Evolutionary conservation across 495 filamentous ascomycete species (phyloP), one percentile per base, ranked within the genome.

Genomic region (Podospora comata): DNA sequence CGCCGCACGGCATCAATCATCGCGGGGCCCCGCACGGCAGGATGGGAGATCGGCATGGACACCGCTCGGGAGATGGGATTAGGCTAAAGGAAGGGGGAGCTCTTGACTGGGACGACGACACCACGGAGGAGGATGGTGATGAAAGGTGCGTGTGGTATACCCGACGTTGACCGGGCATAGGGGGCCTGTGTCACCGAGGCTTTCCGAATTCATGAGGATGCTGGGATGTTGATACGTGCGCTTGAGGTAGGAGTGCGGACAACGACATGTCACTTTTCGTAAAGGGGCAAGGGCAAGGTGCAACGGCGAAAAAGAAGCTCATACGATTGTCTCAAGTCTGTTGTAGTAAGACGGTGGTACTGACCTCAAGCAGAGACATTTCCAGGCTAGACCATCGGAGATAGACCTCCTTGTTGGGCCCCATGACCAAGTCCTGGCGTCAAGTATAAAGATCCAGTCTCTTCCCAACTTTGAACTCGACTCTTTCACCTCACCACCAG

Each of bases 401-500:
- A 48, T 48, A 13, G 13, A 48, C 39, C 5, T 48, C 39, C 39
- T 3, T 48, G 2, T 18, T 48, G 39, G 39, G 9, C 9, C 39
- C 39, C 13, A 2, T 48, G 15, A 23, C 23, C 23, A 23, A 23
- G 39, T 48, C 39, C 13, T 16, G 9, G 2, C 1, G 9, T 48
- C 39, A 16, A 13, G 39, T 48, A 48, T 48, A 48, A 13, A 48
- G 15, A 16, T 48, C 39, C 15, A 48, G 9, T 48, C 1, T 48
- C 39, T 13, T 48, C 9, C 39, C 39, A 2, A 11, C 2, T 48
- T 48, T 16, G 9, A 13, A 3, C 7, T 48, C 39, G 15, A 11
- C 39, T 55, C 59, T 20, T 27, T 59, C 23, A 9, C 2, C 60
- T 59, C 65, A 57, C 59, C 66, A 67, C 64, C 65, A 64, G 16